phyloP scores from a whole-genome alignment of 2,329 filamentous ascomycete species.

The Fusarium miscanthi region DNA sequence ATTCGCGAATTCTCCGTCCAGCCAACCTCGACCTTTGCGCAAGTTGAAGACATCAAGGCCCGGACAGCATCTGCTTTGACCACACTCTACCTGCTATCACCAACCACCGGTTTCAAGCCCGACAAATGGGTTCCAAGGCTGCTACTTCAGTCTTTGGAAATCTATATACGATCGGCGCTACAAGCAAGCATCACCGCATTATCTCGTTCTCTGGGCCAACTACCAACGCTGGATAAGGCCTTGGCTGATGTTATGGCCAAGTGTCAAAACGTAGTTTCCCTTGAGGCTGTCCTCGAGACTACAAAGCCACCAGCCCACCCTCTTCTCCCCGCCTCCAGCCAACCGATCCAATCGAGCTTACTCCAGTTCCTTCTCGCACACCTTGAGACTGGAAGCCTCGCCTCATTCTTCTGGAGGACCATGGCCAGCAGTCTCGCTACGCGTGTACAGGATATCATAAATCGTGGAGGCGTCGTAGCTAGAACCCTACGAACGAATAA shows the following conservation, averaged over 20 bases:
- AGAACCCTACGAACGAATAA: constrained; percentile 82
- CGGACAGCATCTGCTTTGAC: constrained; percentile 78
- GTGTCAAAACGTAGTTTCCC: constrained; percentile 91
- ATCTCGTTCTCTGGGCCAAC: constrained; percentile 78
- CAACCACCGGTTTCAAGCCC: constrained; percentile 63
- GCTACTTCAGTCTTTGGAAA: constrained; percentile 80
- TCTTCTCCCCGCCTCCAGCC: constrained; percentile 58
- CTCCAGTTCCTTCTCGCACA: constrained; percentile 77
- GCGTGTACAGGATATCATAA: constrained; percentile 85
- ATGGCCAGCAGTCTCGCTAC: constrained; percentile 81
- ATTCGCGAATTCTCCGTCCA: constrained; percentile 84
- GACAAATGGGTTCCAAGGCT: constrained; percentile 74
- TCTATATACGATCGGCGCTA: constrained; percentile 83
- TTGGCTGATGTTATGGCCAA: constrained; percentile 83
- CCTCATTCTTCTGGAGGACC: constrained; percentile 93
- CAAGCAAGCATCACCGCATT: constrained; percentile 82
- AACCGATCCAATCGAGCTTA: constrained; percentile 61
- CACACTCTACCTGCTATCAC: constrained; percentile 84
- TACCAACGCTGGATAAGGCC: constrained; percentile 84
- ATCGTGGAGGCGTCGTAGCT: constrained; percentile 83
- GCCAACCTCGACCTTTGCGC: constrained; percentile 66
- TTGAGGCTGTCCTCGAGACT: constrained; percentile 80
- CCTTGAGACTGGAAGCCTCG: constrained; percentile 88
- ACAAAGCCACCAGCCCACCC: constrained; percentile 77
- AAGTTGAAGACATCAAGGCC: constrained; percentile 79